Evolutionary conservation across 306 rosid species (phyloP).

Genomic region (Vigna mungo): DNA sequence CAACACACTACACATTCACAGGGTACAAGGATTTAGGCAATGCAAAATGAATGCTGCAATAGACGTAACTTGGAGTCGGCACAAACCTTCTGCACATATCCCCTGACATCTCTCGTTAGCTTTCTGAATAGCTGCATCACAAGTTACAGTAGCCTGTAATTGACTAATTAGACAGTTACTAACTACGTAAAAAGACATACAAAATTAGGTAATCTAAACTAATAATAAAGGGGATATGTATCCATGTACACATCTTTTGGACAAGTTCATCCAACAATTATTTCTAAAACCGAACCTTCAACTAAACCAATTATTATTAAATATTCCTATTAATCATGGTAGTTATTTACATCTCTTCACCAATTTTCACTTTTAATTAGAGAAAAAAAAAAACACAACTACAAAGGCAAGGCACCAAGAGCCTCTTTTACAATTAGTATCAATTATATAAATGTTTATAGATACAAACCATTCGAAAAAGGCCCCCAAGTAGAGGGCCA

Average conservation of each 20-base stretch:
- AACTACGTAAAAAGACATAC: slow-evolving; percentile 6
- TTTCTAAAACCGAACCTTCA: too few relatives aligned
- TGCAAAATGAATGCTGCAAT: slow-evolving; percentile 28
- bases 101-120: slow-evolving; percentile 93
- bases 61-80: slow-evolving; percentile 14
- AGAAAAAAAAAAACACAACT: too few relatives aligned
- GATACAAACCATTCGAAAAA: slow-evolving; percentile 85
- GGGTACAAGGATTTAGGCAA: slow-evolving; percentile 33
- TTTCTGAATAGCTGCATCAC: slow-evolving; percentile 91
- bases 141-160: slow-evolving; percentile 38
- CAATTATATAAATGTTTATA: not conserved
- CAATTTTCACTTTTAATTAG: not conserved
- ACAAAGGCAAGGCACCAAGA: not conserved
- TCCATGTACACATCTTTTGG: not conserved
- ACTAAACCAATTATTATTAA: too few relatives aligned
- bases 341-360: not conserved
- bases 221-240: not conserved
- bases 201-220: not conserved
- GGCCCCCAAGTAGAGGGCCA: slow-evolving; percentile 97
- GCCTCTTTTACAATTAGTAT: not conserved
- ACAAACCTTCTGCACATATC: slow-evolving; percentile 91
- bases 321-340: not conserved
- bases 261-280: too few relatives aligned
- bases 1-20: slow-evolving; percentile 83
- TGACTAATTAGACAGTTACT: not conserved